A percentile compares a stretch with the other conserved stretches of the same genome.
Conservation (phyloP, 164 flowering plant species). For the Vitis rotundifolia region DNA sequence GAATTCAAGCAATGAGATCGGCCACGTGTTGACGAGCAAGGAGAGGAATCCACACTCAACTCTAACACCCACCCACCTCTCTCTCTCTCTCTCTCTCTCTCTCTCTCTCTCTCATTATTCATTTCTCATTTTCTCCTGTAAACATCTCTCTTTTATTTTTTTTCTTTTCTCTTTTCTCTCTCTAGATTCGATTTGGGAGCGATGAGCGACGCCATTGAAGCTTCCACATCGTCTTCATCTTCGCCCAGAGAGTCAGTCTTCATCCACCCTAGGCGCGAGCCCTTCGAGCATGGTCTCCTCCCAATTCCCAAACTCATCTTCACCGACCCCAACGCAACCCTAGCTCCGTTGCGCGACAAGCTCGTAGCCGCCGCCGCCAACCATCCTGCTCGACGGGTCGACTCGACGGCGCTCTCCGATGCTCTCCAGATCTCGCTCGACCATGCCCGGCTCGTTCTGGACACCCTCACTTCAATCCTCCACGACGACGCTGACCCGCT, state of each 20-base stretch:
- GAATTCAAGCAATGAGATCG: no score
- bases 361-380: conserved; percentile 24
- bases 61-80: neutral
- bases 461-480: conserved; percentile 71
- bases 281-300: conserved; percentile 92
- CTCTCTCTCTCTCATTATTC: conserved; percentile 3
- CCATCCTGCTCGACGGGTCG: conserved; percentile 26
- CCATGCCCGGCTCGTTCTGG: conserved; percentile 72
- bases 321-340: conserved; percentile 69
- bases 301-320: conserved; percentile 88
- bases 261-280: conserved; percentile 67
- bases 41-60: neutral
- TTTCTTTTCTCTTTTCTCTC: neutral
- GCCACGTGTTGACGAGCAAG: neutral
- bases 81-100: neutral
- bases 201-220: conserved; percentile 31
- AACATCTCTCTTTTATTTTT: neutral
- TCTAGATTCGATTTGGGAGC: neutral
- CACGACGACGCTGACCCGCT: conserved; percentile 58
- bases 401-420: conserved; percentile 49
- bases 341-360: conserved; percentile 53
- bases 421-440: conserved; percentile 77
- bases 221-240: conserved; percentile 33
- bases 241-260: conserved; percentile 20
- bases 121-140: neutral